Base-by-base conservation (phyloP, 176 grass and related monocot genomes). In the Oryza longistaminata region DNA sequence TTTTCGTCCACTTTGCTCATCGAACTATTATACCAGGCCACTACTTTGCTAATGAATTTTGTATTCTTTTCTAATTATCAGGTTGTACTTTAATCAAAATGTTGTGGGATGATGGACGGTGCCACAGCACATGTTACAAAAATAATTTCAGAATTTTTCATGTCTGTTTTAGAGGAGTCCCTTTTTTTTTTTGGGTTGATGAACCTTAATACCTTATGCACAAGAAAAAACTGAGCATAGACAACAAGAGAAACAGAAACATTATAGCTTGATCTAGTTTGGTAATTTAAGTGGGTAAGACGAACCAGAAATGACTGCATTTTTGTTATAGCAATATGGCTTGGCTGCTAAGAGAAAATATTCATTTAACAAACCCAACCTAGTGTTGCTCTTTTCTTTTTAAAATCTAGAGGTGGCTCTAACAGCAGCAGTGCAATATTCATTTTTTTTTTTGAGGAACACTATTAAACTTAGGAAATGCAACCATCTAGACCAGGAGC, bases 211-310 rank as follows among this genome's bases (percentile, higher is more conserved):
- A n/a, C n/a, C n/a, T 71, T 62, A 55, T n/a, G 5, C 4, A 2
- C 35, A 44, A 45, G 6, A 1, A 71, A 5, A 60, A 62, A 45
- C 0, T 5, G 19, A 22, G 37, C 22, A 73, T 55, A 73, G 9
- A 26, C 16, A 22, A 46, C 11, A 17, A 11, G 13, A 62, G 10
- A 46, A 82, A n/a, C 50, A 7, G 6, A 34, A n/a, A 27, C 26
- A 46, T 64, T 34, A 31, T 64, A 82, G 55, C 14, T 58, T 64
- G 53, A 45, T 73, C 39, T n/a, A n/a, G n/a, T 73, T 64, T 64
- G 8, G 11, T 12, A 58, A 62, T 64, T 9, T 4, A 14, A 64
- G 22, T 9, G n/a, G 35, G 40, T 6, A 78, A 67, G 77, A 80
- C n/a, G 10, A 67, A 67, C 42, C 16, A 80, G 45, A 68, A 48